Evolutionary conservation across 371 early-diverging fungal genomes (phyloP), one percentile per base, ranked within the genome.

Genomic region (Syncephalastrum sp.): DNA sequence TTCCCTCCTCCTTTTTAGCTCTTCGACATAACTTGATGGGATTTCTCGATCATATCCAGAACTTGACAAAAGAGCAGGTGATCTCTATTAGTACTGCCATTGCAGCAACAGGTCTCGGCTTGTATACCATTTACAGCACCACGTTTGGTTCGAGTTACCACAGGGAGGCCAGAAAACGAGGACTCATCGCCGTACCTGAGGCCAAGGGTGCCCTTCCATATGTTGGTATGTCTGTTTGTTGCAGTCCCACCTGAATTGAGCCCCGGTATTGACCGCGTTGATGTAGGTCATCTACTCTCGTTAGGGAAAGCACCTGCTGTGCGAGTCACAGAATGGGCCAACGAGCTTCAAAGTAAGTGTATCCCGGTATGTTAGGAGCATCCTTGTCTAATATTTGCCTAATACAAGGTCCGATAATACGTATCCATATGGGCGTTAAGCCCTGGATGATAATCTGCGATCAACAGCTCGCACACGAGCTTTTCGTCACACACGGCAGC

Each of bases 381-480:
- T 45, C 23, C 12, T 3, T 53, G 17, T 21, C 21, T 47, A 8
- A 27, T 57, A 19, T 19, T 21, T 15, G 13, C 21, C n/a, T n/a
- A 19, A 6, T 15, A 17, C 14, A 24, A 61, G 55, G 56, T 19
- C 63, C 67, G 1, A 56, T 67, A 21, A 51, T 63, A 38, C 45
- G 49, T 1, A 27, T 67, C 19, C 15, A 53, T 16, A 57, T 67
- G 56, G 67, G 67, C 45, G 63, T 63, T 15, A 53, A 60, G 23
- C 24, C 50, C 10, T 67, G 60, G 59, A 43, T 67, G 6, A 50
- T 59, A 42, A 60, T 67, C 45, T 44, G 57, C 15, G 67, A 67
- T 33, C 60, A 63, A 27, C 13, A 52, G 14, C 42, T 67, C 10
- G 67, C 67, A 4, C 67, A 67, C 46, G 67, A 67, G n/a, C 49